phyloP scores from a whole-genome alignment of 768 basidiomycete genomes.

The Phlegmacium glaucopus region DNA sequence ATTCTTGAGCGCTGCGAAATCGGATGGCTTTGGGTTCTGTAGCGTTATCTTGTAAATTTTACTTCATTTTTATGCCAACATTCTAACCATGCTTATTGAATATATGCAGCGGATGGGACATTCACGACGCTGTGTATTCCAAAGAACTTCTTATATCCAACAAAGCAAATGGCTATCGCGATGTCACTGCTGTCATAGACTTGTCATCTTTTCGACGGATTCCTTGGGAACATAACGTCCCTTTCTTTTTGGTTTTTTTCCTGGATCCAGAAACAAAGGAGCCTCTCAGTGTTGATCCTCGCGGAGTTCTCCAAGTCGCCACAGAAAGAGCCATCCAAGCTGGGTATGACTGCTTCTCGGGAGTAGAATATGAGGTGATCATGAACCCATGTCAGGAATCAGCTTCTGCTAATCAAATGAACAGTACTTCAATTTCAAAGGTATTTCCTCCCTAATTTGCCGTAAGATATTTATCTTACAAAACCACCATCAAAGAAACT shows the following conservation, averaged over 20 bases:
- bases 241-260: slow-evolving; percentile 93
- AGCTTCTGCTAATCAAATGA: slow-evolving; percentile 1
- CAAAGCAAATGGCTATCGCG: slow-evolving; percentile 87
- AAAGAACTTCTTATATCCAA: slow-evolving; percentile 90
- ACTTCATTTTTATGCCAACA: not conserved
- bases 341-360: slow-evolving; percentile 71
- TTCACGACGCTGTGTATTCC: slow-evolving; percentile 84
- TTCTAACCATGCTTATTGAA: slow-evolving; percentile 1
- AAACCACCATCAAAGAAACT: slow-evolving; percentile 55
- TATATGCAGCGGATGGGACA: slow-evolving; percentile 75
- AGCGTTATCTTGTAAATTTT: slow-evolving; percentile 80
- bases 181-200: slow-evolving; percentile 85
- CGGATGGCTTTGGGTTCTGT: slow-evolving; percentile 90
- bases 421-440: slow-evolving; percentile 90
- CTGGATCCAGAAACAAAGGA: slow-evolving; percentile 80
- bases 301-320: slow-evolving; percentile 69
- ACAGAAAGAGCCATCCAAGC: slow-evolving; percentile 44
- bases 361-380: slow-evolving; percentile 88
- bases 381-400: not conserved
- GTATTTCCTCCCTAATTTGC: slow-evolving; percentile 28
- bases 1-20: slow-evolving; percentile 76
- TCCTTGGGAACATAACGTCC: slow-evolving; percentile 87
- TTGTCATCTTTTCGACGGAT: slow-evolving; percentile 84
- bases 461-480: not conserved
- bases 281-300: slow-evolving; percentile 80